A percentile compares a stretch with the other conserved stretches of the same genome.
These are phyloP conservation scores for Colletotrichum sp. DNA, from an alignment of 2,329 filamentous ascomycete genomes.

Conservation along the genomic window DNA sequence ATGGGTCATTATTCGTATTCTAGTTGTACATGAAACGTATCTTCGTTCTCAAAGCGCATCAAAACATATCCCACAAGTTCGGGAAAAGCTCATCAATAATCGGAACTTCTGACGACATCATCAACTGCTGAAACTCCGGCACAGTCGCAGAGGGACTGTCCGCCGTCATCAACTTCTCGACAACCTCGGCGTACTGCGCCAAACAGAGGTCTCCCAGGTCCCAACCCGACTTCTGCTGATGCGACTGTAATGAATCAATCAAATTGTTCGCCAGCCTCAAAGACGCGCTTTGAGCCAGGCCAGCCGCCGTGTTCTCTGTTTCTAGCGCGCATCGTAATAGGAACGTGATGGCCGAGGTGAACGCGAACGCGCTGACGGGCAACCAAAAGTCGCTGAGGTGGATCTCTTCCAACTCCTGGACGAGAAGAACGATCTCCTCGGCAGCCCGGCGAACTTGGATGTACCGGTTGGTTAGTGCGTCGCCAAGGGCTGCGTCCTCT, in stretches of 20 bases:
- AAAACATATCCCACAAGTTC: constrained; percentile 21
- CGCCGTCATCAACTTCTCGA: constrained; percentile 46
- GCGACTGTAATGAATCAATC: constrained; percentile 41
- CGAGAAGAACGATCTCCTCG: constrained; percentile 53
- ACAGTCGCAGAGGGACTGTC: constrained; percentile 15
- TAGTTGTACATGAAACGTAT: background rate
- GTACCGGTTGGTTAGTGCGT: constrained; percentile 27
- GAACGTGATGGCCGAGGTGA: constrained; percentile 54
- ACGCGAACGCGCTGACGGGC: constrained; percentile 49
- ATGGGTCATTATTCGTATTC: background rate
- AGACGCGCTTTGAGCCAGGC: constrained; percentile 40
- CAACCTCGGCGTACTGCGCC: constrained; percentile 49
- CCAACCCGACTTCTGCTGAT: constrained; percentile 45
- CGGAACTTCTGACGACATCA: constrained; percentile 18
- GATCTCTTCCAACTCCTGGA: constrained; percentile 47
- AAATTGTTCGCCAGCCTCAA: constrained; percentile 48
- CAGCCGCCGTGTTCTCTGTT: constrained; percentile 38
- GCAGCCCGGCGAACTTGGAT: constrained; percentile 47
- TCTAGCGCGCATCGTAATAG: constrained; percentile 53
- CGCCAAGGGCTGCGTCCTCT: constrained; percentile 2
- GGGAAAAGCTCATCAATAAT: constrained; percentile 17
- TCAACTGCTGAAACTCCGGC: constrained; percentile 17
- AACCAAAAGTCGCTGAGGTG: constrained; percentile 57
- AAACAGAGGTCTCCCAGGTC: constrained; percentile 57
- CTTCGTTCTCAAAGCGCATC: background rate